Conservation (phyloP, 345 rosid species). For the Combretum micranthum region DNA sequence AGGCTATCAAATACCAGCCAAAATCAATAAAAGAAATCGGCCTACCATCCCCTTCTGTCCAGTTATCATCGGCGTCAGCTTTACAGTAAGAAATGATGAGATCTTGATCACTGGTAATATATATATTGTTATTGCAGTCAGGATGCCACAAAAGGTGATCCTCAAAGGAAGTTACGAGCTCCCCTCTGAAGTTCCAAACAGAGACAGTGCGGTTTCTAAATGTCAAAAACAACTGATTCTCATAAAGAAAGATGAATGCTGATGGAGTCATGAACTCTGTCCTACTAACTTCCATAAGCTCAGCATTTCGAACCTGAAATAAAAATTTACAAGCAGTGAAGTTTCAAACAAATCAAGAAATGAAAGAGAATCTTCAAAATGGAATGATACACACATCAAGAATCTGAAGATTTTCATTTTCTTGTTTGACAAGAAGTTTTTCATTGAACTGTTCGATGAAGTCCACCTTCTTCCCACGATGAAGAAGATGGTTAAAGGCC, state of each 20-base stretch:
- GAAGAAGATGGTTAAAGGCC: slow-evolving; percentile 83
- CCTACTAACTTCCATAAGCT: slow-evolving; percentile 74
- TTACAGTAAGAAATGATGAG: slow-evolving; percentile 97
- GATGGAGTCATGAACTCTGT: slow-evolving; percentile 91
- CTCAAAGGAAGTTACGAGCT: slow-evolving; percentile 95
- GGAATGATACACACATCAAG: slow-evolving; percentile 65
- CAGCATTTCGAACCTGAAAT: slow-evolving; percentile 68
- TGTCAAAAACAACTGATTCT: slow-evolving; percentile 89
- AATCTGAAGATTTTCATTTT: slow-evolving; percentile 94
- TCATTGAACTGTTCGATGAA: slow-evolving; percentile 97
- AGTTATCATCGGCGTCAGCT: slow-evolving; percentile 84
- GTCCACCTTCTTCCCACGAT: slow-evolving; percentile 93
- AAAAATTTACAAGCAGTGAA: neutral
- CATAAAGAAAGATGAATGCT: slow-evolving; percentile 88
- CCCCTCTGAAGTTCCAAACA: slow-evolving; percentile 96
- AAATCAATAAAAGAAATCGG: neutral
- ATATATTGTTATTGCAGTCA: slow-evolving; percentile 92
- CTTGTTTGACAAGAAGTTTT: slow-evolving; percentile 98
- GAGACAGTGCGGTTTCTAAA: slow-evolving; percentile 82
- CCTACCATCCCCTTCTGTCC: slow-evolving; percentile 83
- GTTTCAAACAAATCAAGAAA: neutral
- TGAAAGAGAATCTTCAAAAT: slow-evolving; percentile 1
- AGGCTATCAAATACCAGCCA: too few relatives aligned
- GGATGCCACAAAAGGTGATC: slow-evolving; percentile 97
- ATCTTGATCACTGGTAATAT: slow-evolving; percentile 96